Evolutionary conservation across 1,284 basidiomycete species (phyloP), one percentile per base, ranked within the genome.

Genomic region (Cutaneotrichosporon cyanovorans): DNA sequence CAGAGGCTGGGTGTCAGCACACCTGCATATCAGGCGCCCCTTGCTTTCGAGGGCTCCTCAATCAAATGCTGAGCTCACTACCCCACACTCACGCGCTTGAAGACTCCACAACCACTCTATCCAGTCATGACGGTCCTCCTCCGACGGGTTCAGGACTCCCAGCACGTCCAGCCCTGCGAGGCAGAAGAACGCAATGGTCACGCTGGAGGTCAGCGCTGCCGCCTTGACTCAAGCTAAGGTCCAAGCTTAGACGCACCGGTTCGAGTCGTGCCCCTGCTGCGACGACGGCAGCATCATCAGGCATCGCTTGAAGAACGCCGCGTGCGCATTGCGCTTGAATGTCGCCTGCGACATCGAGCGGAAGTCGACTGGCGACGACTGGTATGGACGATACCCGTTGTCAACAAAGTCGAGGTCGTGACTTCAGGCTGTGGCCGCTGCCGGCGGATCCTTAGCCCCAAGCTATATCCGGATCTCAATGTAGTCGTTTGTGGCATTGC

Each of bases 101-200:
- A 91, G 82, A 14, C 76, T 77, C 86, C 90, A 95, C 40, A 96
- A 79, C 90, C 91, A 95, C 44, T 80, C 76, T 45, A 73, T 75
- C 85, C 86, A 91, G 4, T 63, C 67, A 30, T 77, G 69, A n/a
- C 79, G 77, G 47, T 86, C 80, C 6, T 63, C 58, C 9, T 74
- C 62, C 5, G 63, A 75, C 4, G 76, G 76, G 50, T 78, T 77
- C 4, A 86, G 60, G 0, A 75, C 63, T 9, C 77, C 80, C 7
- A 87, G 75, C 15, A 92, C 71, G 61, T 90, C 88, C 22, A 92
- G 71, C 0, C 80, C 78, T 1, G 85, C 83, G 14, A 92, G 73
- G 56, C 84, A 86, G 63, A 92, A 92, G 73, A 87, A 92, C n/a
- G 76, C 80, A 37, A 90, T 63, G 2, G 85, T 87, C 57, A 90